Percentiles rank a stretch among this genome's conserved stretches.
These are phyloP conservation scores for Phytophthora syringae DNA, from an alignment of 352 stramenopile species.

Conservation along the genomic window DNA sequence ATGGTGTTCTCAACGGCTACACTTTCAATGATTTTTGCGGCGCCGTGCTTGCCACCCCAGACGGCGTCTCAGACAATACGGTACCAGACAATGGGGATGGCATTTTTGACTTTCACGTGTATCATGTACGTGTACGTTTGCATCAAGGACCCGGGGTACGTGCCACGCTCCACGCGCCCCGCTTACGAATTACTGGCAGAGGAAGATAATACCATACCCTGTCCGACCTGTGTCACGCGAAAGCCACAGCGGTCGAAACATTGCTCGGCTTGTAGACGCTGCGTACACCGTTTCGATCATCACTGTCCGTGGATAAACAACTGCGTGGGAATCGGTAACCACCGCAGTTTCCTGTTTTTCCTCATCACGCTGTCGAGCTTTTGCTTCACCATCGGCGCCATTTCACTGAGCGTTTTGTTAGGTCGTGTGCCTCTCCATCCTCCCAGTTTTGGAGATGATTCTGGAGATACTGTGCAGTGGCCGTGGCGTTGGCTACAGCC, in stretches of 20 bases:
- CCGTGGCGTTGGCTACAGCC: slow-evolving; percentile 35
- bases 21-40: slow-evolving; percentile 61
- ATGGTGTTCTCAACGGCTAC: slow-evolving; percentile 58
- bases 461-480: slow-evolving; percentile 7
- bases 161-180: slow-evolving; percentile 61
- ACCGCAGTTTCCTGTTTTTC: slow-evolving; percentile 79
- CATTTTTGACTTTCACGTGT: slow-evolving; percentile 50
- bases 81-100: slow-evolving; percentile 44
- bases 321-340: slow-evolving; percentile 79
- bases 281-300: slow-evolving; percentile 85
- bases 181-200: slow-evolving; percentile 78
- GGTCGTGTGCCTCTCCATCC: slow-evolving; percentile 50
- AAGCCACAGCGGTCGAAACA: slow-evolving; percentile 85
- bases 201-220: slow-evolving; percentile 72
- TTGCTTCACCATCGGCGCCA: slow-evolving; percentile 50
- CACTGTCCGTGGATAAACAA: slow-evolving; percentile 91
- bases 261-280: slow-evolving; percentile 79
- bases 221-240: slow-evolving; percentile 78
- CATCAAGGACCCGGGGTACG: slow-evolving; percentile 79
- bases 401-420: slow-evolving; percentile 60
- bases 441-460: background rate
- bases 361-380: slow-evolving; percentile 55
- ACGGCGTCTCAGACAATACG: slow-evolving; percentile 10
- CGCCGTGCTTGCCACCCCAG: slow-evolving; percentile 49
- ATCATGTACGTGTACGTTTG: slow-evolving; percentile 82